Base-by-base conservation (phyloP, 164 flowering plant species). In the Magnolia sinica region DNA sequence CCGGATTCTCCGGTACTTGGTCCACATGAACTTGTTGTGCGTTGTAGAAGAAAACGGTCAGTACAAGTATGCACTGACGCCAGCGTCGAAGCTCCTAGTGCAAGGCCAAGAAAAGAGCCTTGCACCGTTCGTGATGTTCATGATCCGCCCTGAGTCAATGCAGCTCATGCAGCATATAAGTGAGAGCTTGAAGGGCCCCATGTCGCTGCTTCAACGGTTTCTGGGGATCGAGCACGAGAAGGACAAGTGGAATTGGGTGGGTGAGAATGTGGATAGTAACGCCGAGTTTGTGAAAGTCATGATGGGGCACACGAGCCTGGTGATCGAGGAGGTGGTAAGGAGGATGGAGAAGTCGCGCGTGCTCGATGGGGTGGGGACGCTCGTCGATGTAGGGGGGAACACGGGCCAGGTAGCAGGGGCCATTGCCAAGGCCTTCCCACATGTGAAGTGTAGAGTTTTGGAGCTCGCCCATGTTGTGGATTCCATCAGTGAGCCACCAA, bases 1-100 rank as follows among this genome's bases (percentile, higher is more conserved):
- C 8, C 77, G 77, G 1, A 29, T 76, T 10, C 55, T 76, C 73
- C 72, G 73, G 3, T 76, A 68, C 51, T 16, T 76, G 66, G 77
- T 76, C 52, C 73, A 64, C 65, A 68, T 31, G 73, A 61, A 68
- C 27, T 14, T 69, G 10, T 55, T 68, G 18, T 11, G 18, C 20
- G 20, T 18, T 20, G 18, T n/a, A 14, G 49, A 23, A 29, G 77
- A 24, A 10, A 16, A 14, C 27, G 61, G 8, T 9, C 55, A 71
- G 27, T n/a, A 0, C 10, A n/a, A 13, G 23, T 71, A 71, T 37
- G 63, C 9, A 11, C 59, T 52, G 50, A 71, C 74, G 9, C 74
- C 18, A 10, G 14, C 63, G 5, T 71, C 74, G 14, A 52, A 52
- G 14, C 50, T 24, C 50, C 59, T 71, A 8, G 10, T 52, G 4